These are phyloP conservation scores for Ilex paraguariensis DNA, from an alignment of 305 asterid species.

Conservation along the genomic window DNA sequence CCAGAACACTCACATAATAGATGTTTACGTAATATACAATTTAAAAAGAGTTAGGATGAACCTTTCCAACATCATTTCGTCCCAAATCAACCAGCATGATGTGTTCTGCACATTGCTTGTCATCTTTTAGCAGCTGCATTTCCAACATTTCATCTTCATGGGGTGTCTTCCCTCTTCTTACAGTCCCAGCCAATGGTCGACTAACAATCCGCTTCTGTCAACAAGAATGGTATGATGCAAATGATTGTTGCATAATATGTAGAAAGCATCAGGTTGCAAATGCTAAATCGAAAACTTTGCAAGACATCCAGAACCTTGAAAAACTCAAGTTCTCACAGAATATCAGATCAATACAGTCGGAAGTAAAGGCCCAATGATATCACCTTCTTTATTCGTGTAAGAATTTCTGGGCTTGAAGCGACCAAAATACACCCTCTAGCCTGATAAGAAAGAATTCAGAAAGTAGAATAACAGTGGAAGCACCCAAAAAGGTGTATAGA, in stretches of 20 bases:
- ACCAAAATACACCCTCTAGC: conserved; percentile 82
- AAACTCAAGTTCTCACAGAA: too few relatives aligned
- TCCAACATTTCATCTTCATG: conserved; percentile 63
- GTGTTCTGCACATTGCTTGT: conserved; percentile 82
- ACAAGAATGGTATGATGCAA: conserved; percentile 8
- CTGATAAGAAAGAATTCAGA: conserved; percentile 29
- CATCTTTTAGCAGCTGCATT: conserved; percentile 51
- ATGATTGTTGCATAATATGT: too few relatives aligned
- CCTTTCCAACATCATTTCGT: conserved; percentile 92
- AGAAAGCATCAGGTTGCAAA: too few relatives aligned
- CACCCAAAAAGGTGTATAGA: conserved; percentile 5
- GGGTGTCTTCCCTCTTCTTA: conserved; percentile 62
- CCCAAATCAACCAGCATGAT: conserved; percentile 87
- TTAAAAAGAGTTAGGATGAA: conserved; percentile 13
- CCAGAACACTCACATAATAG: not conserved
- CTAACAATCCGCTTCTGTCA: conserved; percentile 60
- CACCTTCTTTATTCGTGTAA: conserved; percentile 71
- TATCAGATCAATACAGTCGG: conserved; percentile 3
- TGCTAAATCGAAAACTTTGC: too few relatives aligned
- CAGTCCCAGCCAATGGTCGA: conserved; percentile 88
- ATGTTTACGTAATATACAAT: not conserved
- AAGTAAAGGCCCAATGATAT: conserved; percentile 10
- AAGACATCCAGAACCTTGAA: too few relatives aligned
- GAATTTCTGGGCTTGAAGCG: conserved; percentile 93
- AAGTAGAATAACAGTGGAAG: conserved; percentile 4